These are phyloP conservation scores for Ustilaginoidea virens DNA, from an alignment of 2,329 filamentous ascomycete species.

Conservation along the genomic window DNA sequence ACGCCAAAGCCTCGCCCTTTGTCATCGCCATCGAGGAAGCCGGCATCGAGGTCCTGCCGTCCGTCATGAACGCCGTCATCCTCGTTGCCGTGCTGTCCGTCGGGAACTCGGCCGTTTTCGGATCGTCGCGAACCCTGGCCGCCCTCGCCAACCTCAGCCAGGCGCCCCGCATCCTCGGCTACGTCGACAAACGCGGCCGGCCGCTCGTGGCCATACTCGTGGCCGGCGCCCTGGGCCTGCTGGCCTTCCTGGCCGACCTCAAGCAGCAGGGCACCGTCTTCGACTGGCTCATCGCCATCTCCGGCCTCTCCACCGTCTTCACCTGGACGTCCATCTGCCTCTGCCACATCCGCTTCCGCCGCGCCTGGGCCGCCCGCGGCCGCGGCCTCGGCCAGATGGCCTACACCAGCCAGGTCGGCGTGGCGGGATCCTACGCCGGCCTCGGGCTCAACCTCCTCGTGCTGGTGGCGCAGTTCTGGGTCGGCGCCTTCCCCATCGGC, in stretches of 20 bases:
- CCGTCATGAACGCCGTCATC: conserved; percentile 40
- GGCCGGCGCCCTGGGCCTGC: conserved; percentile 51
- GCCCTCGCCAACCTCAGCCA: conserved; percentile 72
- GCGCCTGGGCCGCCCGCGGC: conserved; percentile 56
- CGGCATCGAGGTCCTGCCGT: conserved; percentile 4
- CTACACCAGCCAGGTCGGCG: conserved; percentile 65
- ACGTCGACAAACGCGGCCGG: conserved; percentile 63
- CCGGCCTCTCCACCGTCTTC: conserved; percentile 58
- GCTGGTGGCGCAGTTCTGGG: conserved; percentile 76
- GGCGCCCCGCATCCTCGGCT: conserved; percentile 22
- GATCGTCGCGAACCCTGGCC: conserved; percentile 71
- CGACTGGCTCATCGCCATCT: conserved; percentile 65
- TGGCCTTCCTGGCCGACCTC: conserved; percentile 59
- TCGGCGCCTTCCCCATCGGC: conserved; percentile 60
- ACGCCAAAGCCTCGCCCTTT: conserved; percentile 5
- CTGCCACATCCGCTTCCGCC: conserved; percentile 83
- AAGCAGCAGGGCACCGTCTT: conserved; percentile 47
- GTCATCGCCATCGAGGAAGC: conserved; percentile 6
- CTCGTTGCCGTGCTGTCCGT: conserved; percentile 35
- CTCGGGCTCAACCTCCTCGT: conserved; percentile 61
- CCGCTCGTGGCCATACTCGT: conserved; percentile 29
- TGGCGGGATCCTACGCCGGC: conserved; percentile 68
- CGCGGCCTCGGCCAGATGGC: conserved; percentile 63
- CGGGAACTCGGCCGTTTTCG: conserved; percentile 74
- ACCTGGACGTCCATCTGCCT: conserved; percentile 77